Evolutionary conservation across 1,139 yeast species (phyloP).

Genomic region (Saccharomyces hybrid): DNA sequence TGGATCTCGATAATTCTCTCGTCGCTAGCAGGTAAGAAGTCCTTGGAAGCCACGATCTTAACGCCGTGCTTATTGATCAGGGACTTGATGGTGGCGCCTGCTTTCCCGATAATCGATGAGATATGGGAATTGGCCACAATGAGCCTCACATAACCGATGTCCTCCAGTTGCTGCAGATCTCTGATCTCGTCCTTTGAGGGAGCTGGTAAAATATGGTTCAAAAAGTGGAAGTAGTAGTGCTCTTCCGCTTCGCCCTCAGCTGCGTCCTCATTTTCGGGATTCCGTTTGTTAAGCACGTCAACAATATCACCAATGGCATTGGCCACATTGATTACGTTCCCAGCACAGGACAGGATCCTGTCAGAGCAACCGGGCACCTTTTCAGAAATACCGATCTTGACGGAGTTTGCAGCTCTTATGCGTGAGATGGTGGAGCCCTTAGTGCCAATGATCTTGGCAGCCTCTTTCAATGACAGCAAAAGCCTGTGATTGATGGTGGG

Average conservation of each 20-base stretch:
- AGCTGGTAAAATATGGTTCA: conserved; percentile 29
- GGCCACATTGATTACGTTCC: conserved; percentile 67
- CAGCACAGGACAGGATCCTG: conserved; percentile 74
- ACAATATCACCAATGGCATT: conserved; percentile 68
- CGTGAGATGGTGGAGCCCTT: conserved; percentile 75
- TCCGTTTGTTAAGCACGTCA: conserved; percentile 41
- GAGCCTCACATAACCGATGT: conserved; percentile 44
- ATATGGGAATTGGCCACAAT: conserved; percentile 80
- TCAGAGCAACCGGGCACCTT: conserved; percentile 78
- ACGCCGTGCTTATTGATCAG: conserved; percentile 65
- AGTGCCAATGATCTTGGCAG: conserved; percentile 86
- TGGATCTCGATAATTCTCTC: conserved; percentile 87
- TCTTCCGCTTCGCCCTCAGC: conserved; percentile 9
- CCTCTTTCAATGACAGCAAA: conserved; percentile 76
- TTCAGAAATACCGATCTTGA: conserved; percentile 84
- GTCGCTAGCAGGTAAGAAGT: conserved; percentile 72
- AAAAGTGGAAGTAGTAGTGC: conserved; percentile 28
- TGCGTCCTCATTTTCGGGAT: conserved; percentile 9
- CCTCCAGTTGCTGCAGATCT: conserved; percentile 19
- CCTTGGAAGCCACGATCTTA: conserved; percentile 83
- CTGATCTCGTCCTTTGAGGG: conserved; percentile 22
- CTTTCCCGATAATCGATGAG: conserved; percentile 86
- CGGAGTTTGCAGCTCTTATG: conserved; percentile 67
- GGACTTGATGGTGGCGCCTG: conserved; percentile 73
- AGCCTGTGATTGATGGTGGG: conserved; percentile 39